phyloP scores from a whole-genome alignment of 139 green algal genomes.

The Micromonas pusilla region DNA sequence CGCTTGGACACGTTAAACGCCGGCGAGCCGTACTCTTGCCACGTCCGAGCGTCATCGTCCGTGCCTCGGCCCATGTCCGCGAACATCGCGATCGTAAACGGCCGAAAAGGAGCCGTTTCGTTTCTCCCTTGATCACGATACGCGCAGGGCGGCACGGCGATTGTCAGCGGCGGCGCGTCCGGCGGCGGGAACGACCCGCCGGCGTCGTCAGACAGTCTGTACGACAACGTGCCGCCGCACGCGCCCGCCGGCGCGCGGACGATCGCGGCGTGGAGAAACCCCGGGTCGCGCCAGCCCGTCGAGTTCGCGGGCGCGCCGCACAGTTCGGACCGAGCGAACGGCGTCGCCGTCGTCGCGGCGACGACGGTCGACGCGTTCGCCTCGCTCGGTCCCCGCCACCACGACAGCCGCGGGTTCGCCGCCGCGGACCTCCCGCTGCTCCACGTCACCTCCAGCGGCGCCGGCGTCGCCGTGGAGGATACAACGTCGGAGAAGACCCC shows the following conservation, averaged over 20 bases:
- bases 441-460: neutral
- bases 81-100: constrained; percentile 19
- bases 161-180: neutral
- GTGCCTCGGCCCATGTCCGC: constrained; percentile 23
- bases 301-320: constrained; percentile 6
- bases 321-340: neutral
- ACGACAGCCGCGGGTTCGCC: neutral
- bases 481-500: too few species aligned
- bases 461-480: too few species aligned
- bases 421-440: neutral
- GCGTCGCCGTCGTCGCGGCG: neutral
- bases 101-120: too few species aligned
- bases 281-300: constrained; percentile 2
- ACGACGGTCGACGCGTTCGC: neutral
- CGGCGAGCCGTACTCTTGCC: constrained; percentile 17
- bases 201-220: neutral
- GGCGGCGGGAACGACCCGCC: neutral
- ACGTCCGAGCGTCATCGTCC: constrained; percentile 17
- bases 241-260: neutral
- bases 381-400: neutral
- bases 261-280: neutral
- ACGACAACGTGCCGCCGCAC: neutral
- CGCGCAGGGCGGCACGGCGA: too few species aligned
- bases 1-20: neutral
- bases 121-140: too few species aligned